Conservation (phyloP, 2,329 filamentous ascomycete species). For the Pochonia chlamydosporia region DNA sequence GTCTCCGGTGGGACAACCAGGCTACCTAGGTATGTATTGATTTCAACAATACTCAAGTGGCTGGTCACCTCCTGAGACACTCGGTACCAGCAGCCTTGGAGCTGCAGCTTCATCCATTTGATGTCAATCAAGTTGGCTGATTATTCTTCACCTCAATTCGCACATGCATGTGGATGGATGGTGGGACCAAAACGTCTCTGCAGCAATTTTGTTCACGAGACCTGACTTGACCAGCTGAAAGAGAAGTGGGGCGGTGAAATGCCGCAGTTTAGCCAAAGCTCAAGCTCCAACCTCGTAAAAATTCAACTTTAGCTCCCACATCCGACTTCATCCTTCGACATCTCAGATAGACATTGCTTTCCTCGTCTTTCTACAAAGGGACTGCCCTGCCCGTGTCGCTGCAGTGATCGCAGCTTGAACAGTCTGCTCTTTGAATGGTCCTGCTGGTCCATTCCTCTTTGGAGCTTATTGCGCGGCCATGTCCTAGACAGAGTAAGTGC, state of each 20-base stretch:
- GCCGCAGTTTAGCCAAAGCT: conserved; percentile 5
- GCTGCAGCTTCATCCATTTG: no score
- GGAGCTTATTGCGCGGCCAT: conserved; percentile 18
- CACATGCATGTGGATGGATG: no score
- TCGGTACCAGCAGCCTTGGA: no score
- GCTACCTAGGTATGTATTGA: no score
- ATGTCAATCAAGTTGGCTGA: no score
- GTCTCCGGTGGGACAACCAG: no score
- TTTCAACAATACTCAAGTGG: no score
- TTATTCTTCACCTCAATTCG: no score
- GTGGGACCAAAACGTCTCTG: no score
- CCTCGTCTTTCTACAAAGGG: no score
- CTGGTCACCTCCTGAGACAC: no score
- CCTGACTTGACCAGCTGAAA: neutral
- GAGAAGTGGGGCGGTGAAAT: conserved; percentile 2
- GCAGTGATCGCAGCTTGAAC: neutral
- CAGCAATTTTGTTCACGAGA: no score
- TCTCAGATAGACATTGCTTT: neutral
- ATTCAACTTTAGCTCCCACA: neutral
- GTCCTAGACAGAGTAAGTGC: conserved; percentile 24
- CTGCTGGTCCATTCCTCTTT: neutral
- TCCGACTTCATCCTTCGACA: neutral
- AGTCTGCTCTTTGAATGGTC: neutral
- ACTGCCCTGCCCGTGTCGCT: neutral
- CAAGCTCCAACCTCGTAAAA: conserved; percentile 2